Evolutionary conservation across 148 eudicot species (phyloP).

Genomic region (Vaccinium darrowii): DNA sequence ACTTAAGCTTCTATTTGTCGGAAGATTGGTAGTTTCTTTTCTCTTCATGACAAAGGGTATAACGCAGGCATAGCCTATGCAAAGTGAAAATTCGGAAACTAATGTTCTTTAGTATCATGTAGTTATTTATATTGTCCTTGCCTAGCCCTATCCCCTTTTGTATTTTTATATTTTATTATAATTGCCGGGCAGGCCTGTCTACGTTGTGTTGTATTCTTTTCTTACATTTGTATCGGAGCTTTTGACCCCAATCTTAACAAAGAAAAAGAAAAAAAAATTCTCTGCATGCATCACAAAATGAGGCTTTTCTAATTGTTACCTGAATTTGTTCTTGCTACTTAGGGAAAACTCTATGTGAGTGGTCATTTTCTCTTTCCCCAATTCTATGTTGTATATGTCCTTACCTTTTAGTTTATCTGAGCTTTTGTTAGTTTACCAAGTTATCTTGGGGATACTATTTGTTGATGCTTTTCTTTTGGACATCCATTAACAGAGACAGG

Average conservation of each 20-base stretch:
- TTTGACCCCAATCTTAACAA: not conserved
- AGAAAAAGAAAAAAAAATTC: not conserved
- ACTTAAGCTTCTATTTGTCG: not conserved
- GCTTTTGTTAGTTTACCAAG: not conserved
- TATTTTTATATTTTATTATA: not conserved
- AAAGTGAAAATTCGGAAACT: not conserved
- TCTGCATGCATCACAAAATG: not conserved
- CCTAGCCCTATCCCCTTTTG: not conserved
- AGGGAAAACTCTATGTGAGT: not conserved
- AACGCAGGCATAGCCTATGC: not conserved
- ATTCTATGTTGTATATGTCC: not conserved
- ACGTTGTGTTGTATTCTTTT: not conserved
- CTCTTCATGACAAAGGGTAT: not conserved
- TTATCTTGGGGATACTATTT: not conserved
- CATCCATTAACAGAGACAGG: conserved; percentile 69
- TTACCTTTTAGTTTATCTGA: not conserved
- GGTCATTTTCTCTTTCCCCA: not conserved
- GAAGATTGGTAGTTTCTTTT: not conserved
- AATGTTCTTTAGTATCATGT: not conserved
- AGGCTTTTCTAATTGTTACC: not conserved
- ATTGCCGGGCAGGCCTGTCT: not conserved
- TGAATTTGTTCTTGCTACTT: not conserved
- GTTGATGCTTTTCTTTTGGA: not conserved
- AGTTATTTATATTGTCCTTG: not conserved
- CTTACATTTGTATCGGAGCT: not conserved